Base-by-base conservation (phyloP, 306 rosid genomes). In the Hippophae rhamnoides region DNA sequence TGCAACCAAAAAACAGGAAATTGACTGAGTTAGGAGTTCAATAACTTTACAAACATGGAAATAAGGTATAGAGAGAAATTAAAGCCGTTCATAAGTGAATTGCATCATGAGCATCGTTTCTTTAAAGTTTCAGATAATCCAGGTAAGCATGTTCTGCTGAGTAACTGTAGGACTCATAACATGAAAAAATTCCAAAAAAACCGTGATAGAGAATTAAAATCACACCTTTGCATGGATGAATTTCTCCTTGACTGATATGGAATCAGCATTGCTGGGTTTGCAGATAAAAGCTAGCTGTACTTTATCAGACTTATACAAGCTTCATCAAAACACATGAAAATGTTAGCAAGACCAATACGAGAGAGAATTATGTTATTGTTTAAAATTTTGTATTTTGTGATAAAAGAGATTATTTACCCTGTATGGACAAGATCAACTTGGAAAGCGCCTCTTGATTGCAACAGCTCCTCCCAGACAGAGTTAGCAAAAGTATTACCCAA, bases 161-260 rank as follows among this genome's bases (percentile, higher is more conserved):
- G 46, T 56, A 56, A 13, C 7, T 7, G 13, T 6, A 12, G 62
- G 47, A 49, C 42, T 41, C 8, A 46, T 23, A 43, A 11, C n/a
- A 6, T 8, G 13, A 7, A 9, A 12, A 46, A 41, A 18, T 31
- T 31, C 5, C 38, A 1, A 14, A 50, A 62, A 51, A 8, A 49
- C 47, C 61, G 11, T 54, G 25, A 40, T 10, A 13, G n/a, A 62
- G 57, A 25, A 63, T 49, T 53, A 42, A 42, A n/a, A 67, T 6
- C 69, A 48, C 72, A 93, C 99, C 97, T 93, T 93, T 54, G 97
- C 97, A 66, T 93, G 90, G 74, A 93, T 93, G 80, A 88, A 93
- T 70, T 93, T 93, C 81, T 93, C 99, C 82, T 93, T 93, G 62
- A 93, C 94, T 6, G 94, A 70, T 70, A 93, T 82, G 66, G 97